Base-by-base conservation (phyloP, 352 stramenopile species). In the Phytophthora boehmeriae region DNA sequence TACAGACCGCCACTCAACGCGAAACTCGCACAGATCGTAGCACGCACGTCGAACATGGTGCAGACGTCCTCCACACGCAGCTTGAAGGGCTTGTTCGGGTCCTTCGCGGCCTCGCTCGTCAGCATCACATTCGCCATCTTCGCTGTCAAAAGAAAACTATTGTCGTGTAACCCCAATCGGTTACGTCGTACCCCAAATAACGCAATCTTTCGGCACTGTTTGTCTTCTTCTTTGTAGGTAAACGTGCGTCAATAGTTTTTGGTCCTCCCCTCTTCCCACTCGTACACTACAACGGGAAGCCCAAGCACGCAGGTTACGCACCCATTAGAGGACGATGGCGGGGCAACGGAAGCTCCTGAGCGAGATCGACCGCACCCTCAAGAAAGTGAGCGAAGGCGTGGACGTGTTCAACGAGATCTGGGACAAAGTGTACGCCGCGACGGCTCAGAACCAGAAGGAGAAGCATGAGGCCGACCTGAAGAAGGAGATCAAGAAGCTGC, bases 401-500 rank as follows among this genome's bases (percentile, higher is more conserved):
- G 96, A 98, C 54, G 81, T 99, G 32, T 99, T 99, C 73, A 98
- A 99, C 55, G 96, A 99, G 23, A 99, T 99, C 39, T 99, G 96
- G 93, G 97, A 99, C 75, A 99, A 99, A 65, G 96, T 98, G n/a
- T 99, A 99, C 69, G 86, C 81, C 19, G 96, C 97, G 8, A 88
- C 95, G 45, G 88, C 97, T 63, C 97, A 99, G 80, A 98, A 97
- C 66, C 96, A 99, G 73, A 99, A 99, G 75, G 98, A 99, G 77
- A 99, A 99, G 80, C 98, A 99, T 65, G 97, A 99, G 75, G 87
- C 93, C 34, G 97, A 99, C 71, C 76, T 99, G 54, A 99, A 99
- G 77, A 99, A 99, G 64, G 98, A 99, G 86, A 99, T 99, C 69
- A 99, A 99, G 81, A 99, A 99, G 78, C 84, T 99, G 36, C 98